phyloP scores from a whole-genome alignment of 352 stramenopile species.

The Pythium vanterpoolii region DNA sequence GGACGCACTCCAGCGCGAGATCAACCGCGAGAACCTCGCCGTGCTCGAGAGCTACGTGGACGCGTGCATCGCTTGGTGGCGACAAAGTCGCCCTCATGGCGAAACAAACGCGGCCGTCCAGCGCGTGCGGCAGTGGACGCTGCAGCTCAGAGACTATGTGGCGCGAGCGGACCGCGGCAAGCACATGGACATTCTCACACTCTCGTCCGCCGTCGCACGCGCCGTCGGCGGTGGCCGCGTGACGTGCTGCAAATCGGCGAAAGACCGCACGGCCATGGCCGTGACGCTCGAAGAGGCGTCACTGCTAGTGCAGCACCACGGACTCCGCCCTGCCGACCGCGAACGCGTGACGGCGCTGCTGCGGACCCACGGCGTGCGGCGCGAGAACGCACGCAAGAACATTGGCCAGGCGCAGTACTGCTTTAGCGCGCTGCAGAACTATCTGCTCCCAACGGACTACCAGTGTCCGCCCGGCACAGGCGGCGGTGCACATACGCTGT shows the following conservation, averaged over 20 bases:
- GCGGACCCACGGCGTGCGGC: slow-evolving; percentile 70
- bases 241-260: slow-evolving; percentile 97
- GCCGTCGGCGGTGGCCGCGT: slow-evolving; percentile 87
- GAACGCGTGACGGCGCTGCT: slow-evolving; percentile 63
- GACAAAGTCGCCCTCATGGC: slow-evolving; percentile 20
- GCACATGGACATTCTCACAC: slow-evolving; percentile 75
- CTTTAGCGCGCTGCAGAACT: slow-evolving; percentile 81
- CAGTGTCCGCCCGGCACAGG: slow-evolving; percentile 81
- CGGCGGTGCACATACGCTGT: slow-evolving; percentile 57
- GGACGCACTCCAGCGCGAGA: slow-evolving; percentile 73
- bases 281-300: slow-evolving; percentile 92
- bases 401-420: slow-evolving; percentile 84
- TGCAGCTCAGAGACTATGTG: slow-evolving; percentile 19
- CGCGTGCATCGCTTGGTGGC: slow-evolving; percentile 34
- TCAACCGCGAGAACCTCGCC: slow-evolving; percentile 72
- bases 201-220: slow-evolving; percentile 69
- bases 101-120: slow-evolving; percentile 28
- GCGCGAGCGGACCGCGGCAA: slow-evolving; percentile 49
- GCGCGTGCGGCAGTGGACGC: slow-evolving; percentile 9
- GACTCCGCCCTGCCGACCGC: slow-evolving; percentile 44
- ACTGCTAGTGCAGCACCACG: slow-evolving; percentile 54
- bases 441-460: slow-evolving; percentile 73
- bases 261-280: slow-evolving; percentile 97
- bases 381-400: slow-evolving; percentile 86
- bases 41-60: slow-evolving; percentile 56